These are phyloP conservation scores for Inga oerstediana DNA, from an alignment of 306 rosid species.

Conservation along the genomic window DNA sequence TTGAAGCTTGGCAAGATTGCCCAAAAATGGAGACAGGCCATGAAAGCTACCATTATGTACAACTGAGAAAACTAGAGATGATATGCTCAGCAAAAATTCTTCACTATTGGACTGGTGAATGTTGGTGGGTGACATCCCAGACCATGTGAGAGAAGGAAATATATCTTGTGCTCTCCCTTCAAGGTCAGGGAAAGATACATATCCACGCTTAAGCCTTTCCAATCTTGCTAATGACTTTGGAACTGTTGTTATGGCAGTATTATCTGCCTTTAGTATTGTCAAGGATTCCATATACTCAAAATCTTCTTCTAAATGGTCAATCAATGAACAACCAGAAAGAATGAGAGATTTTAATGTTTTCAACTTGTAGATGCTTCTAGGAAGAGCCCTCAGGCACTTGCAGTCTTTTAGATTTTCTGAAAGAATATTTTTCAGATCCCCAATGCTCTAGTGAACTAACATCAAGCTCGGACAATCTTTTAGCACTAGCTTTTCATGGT, in stretches of 20 bases:
- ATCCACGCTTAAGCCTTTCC: not conserved
- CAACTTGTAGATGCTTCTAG: not conserved
- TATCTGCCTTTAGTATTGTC: not conserved
- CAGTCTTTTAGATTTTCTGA: not conserved
- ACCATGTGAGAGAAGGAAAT: not conserved
- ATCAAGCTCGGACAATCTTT: not conserved
- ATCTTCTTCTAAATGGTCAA: not conserved
- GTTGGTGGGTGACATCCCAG: not conserved
- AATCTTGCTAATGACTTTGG: not conserved
- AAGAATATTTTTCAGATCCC: not conserved
- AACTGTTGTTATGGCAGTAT: slow-evolving; percentile 24
- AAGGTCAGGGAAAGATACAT: not conserved
- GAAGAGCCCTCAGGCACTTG: not conserved
- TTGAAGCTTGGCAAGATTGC: not conserved
- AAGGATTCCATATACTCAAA: not conserved
- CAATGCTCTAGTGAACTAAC: not conserved
- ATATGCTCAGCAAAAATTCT: not conserved
- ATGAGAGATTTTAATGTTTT: not conserved
- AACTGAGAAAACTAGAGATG: not conserved
- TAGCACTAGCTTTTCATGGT: not conserved
- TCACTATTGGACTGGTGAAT: not conserved
- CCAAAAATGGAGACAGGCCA: not conserved
- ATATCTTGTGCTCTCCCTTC: not conserved
- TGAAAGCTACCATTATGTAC: not conserved
- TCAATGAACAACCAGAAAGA: not conserved